Percentiles rank a stretch among this genome's conserved stretches.
phyloP scores from a whole-genome alignment of 805 yeast genomes.

The Wickerhamomyces pijperi region DNA sequence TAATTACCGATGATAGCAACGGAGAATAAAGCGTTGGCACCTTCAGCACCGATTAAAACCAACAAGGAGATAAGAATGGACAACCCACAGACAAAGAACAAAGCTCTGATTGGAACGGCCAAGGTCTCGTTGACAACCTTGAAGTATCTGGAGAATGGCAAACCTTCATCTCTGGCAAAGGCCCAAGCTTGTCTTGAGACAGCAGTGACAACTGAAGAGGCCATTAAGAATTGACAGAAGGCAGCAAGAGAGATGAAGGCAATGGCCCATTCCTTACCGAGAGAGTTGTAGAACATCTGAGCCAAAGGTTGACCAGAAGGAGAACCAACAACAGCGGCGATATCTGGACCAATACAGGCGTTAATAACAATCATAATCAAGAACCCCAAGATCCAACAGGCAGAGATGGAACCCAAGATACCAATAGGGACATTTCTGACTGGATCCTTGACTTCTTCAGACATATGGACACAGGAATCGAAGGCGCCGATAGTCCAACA shows the following conservation, averaged over 20 bases:
- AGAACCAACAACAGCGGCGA: slow-evolving; percentile 22
- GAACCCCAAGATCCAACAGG: slow-evolving; percentile 50
- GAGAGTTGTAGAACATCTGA: slow-evolving; percentile 46
- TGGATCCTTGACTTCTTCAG: slow-evolving; percentile 59
- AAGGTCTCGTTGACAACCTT: slow-evolving; percentile 42
- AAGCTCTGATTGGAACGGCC: slow-evolving; percentile 54
- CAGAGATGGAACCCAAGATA: slow-evolving; percentile 42
- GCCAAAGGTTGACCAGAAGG: slow-evolving; percentile 52
- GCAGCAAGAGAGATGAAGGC: slow-evolving; percentile 51
- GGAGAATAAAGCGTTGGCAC: slow-evolving; percentile 60
- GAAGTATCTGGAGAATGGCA: slow-evolving; percentile 43
- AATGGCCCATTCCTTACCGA: slow-evolving; percentile 55
- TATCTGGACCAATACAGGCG: slow-evolving; percentile 29
- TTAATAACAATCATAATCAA: slow-evolving; percentile 39
- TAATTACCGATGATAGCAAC: slow-evolving; percentile 52
- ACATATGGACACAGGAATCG: slow-evolving; percentile 62
- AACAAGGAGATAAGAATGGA: slow-evolving; percentile 45
- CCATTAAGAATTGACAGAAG: slow-evolving; percentile 55
- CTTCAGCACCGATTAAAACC: slow-evolving; percentile 42
- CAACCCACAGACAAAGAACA: slow-evolving; percentile 38
- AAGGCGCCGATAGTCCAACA: slow-evolving; percentile 70
- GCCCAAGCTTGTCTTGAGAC: slow-evolving; percentile 67
- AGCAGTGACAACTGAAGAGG: slow-evolving; percentile 50
- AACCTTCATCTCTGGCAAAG: slow-evolving; percentile 66
- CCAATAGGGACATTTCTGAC: slow-evolving; percentile 52